phyloP scores from a whole-genome alignment of 179 eudicot species.

The Heliamphora pulchella region DNA sequence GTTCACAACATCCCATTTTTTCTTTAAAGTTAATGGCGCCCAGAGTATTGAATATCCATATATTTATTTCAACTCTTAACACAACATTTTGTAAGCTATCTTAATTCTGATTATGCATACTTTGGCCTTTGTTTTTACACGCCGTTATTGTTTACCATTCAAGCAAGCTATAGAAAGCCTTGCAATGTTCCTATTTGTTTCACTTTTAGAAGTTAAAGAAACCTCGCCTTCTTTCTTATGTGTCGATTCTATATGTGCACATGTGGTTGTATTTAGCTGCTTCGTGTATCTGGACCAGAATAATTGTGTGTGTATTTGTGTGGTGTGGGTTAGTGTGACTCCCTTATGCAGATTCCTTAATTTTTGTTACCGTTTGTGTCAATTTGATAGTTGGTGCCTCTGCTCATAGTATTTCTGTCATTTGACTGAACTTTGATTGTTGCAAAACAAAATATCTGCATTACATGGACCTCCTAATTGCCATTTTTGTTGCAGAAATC shows the following conservation, averaged over 20 bases:
- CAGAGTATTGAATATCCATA: too few species aligned
- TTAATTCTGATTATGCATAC: not conserved
- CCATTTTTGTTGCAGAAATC: slow-evolving; percentile 59
- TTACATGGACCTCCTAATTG: not conserved
- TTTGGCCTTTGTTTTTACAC: not conserved
- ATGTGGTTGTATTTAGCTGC: not conserved
- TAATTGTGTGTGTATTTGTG: not conserved
- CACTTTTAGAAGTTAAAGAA: slow-evolving; percentile 3
- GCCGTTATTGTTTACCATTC: not conserved
- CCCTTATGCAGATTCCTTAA: not conserved
- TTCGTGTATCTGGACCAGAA: not conserved
- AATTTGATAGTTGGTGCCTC: not conserved
- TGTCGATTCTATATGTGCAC: not conserved
- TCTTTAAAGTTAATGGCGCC: not conserved
- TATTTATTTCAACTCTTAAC: not conserved
- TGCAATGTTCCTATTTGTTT: not conserved
- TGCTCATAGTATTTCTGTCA: not conserved
- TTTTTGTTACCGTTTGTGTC: not conserved
- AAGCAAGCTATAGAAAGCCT: not conserved
- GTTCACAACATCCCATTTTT: not conserved
- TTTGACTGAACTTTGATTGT: not conserved
- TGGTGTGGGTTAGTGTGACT: not conserved
- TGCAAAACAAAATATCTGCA: not conserved
- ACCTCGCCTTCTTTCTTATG: not conserved
- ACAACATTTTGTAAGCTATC: not conserved